Percentiles rank a stretch among this genome's conserved stretches.
Conservation (phyloP, 495 filamentous ascomycete genomes). For the Aspergillus indologenus region DNA sequence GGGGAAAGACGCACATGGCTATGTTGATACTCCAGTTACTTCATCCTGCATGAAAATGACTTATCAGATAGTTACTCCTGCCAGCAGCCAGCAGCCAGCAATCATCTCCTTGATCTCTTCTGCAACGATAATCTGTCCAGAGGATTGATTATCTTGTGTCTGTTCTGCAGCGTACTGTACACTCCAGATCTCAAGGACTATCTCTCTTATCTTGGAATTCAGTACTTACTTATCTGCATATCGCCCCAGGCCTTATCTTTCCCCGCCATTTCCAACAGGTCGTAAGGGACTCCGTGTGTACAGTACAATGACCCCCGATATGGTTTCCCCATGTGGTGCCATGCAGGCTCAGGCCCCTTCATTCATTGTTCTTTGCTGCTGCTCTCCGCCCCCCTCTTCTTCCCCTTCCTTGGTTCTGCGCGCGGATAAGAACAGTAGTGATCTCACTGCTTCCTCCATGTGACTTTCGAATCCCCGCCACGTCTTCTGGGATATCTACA, state of each 20-base stretch:
- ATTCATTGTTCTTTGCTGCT: not conserved
- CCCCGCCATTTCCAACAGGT: not conserved
- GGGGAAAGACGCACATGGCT: not conserved
- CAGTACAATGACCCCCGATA: not conserved
- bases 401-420: not conserved
- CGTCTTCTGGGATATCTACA: conserved; percentile 1
- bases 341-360: not conserved
- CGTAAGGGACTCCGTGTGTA: not conserved
- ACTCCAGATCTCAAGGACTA: too few species aligned
- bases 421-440: not conserved
- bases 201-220: not conserved
- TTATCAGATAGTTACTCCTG: not conserved
- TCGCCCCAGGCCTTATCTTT: conserved; percentile 1
- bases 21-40: too few species aligned
- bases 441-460: conserved; percentile 3
- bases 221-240: not conserved
- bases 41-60: not conserved
- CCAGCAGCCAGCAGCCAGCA: too few species aligned
- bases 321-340: not conserved
- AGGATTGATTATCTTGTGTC: not conserved
- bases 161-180: not conserved
- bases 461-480: conserved; percentile 1
- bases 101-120: not conserved
- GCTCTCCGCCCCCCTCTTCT: not conserved
- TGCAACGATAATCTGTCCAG: not conserved